phyloP scores from a whole-genome alignment of 2,329 filamentous ascomycete species.

The Fusarium sp. region DNA sequence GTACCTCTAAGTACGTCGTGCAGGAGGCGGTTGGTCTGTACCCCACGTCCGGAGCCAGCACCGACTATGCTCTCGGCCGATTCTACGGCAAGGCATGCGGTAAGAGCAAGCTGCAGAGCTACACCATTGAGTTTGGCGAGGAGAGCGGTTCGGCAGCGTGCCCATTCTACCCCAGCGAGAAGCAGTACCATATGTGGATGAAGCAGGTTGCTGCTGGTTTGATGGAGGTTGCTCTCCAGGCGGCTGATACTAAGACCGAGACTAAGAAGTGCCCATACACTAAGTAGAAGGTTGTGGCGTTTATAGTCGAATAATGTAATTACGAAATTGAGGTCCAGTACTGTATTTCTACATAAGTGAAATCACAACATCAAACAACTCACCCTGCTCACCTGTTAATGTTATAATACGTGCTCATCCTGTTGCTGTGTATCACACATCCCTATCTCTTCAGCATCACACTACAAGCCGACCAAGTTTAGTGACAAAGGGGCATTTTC shows the following conservation, averaged over 20 bases:
- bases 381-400: background rate
- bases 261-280: constrained; percentile 34
- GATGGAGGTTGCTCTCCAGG: constrained; percentile 60
- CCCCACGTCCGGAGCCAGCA: constrained; percentile 60
- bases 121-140: constrained; percentile 63
- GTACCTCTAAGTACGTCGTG: constrained; percentile 54
- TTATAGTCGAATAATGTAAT: constrained; percentile 15
- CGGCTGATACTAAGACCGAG: constrained; percentile 42
- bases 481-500: constrained; percentile 49
- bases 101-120: constrained; percentile 57
- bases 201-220: constrained; percentile 61
- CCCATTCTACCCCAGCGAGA: constrained; percentile 61
- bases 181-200: constrained; percentile 60
- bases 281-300: constrained; percentile 12
- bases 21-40: constrained; percentile 59
- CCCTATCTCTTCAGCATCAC: background rate
- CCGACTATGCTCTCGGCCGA: constrained; percentile 62
- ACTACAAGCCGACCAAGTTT: constrained; percentile 13
- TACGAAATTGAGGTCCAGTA: background rate
- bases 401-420: background rate
- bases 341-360: background rate
- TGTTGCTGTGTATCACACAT: background rate
- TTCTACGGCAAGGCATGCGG: constrained; percentile 55
- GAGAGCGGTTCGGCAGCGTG: constrained; percentile 44
- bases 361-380: background rate